These are phyloP conservation scores for Quambalaria eucalypti DNA, from an alignment of 1,284 basidiomycete species.

Conservation along the genomic window DNA sequence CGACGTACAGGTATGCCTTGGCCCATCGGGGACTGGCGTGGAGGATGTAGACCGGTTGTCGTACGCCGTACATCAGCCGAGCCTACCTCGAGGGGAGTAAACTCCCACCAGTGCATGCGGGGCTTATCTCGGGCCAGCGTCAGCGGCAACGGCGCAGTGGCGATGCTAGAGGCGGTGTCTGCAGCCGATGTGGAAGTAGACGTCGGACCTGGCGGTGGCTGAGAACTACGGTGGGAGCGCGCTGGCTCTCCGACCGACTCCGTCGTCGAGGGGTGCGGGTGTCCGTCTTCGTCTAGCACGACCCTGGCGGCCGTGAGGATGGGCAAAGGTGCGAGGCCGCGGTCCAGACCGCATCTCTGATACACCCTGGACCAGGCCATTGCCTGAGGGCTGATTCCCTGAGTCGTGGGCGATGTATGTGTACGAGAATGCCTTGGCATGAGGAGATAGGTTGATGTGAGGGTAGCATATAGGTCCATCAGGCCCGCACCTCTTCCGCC, in stretches of 20 bases:
- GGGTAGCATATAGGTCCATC: constrained; percentile 44
- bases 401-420: constrained; percentile 4
- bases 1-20: no score
- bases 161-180: no score
- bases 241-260: no score
- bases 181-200: no score
- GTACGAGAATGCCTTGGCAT: no score
- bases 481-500: constrained; percentile 35
- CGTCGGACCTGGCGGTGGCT: no score
- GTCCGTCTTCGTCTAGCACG: neutral
- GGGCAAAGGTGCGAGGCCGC: constrained; percentile 27
- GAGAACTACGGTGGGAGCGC: no score
- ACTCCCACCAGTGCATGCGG: constrained; percentile 48
- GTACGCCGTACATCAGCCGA: constrained; percentile 24
- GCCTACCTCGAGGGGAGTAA: constrained; percentile 44
- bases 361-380: constrained; percentile 31
- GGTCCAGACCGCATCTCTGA: constrained; percentile 18
- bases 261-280: no score
- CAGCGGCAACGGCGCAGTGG: no score
- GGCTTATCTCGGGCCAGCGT: no score
- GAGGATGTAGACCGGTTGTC: no score
- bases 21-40: no score
- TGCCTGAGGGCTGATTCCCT: neutral
- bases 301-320: constrained; percentile 37
- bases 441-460: constrained; percentile 33